Evolutionary conservation across 371 early-diverging fungal genomes (phyloP).

Genomic region (Chytridium lagenaria): DNA sequence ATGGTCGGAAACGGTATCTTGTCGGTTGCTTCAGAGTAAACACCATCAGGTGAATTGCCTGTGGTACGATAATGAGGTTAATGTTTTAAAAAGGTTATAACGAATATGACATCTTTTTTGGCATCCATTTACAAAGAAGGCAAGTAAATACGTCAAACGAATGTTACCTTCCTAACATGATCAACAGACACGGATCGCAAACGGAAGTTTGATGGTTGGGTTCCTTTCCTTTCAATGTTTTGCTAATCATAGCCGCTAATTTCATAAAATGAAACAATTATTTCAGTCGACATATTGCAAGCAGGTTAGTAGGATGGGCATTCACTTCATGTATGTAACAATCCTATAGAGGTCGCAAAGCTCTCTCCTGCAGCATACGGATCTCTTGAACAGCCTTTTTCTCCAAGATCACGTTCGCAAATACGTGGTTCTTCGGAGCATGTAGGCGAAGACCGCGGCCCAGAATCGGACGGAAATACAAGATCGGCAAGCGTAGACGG

Average conservation of each 20-base stretch:
- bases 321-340: neutral
- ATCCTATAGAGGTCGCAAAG: slow-evolving; percentile 11
- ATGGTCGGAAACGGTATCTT: slow-evolving; percentile 43
- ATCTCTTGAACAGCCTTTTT: neutral
- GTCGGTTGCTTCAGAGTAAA: slow-evolving; percentile 39
- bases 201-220: slow-evolving; percentile 37
- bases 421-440: neutral
- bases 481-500: neutral
- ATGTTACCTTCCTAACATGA: neutral
- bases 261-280: too few relatives aligned
- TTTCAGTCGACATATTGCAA: slow-evolving; percentile 34
- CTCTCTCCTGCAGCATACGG: slow-evolving; percentile 4
- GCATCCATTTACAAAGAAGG: slow-evolving; percentile 36
- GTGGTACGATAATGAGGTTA: neutral
- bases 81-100: slow-evolving; percentile 28
- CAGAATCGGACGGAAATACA: neutral
- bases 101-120: slow-evolving; percentile 37
- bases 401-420: neutral
- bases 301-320: too few relatives aligned
- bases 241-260: too few relatives aligned
- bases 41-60: slow-evolving; percentile 31
- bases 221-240: neutral
- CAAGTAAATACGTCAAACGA: neutral
- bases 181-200: slow-evolving; percentile 15
- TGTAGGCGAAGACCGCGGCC: too few relatives aligned